Percentiles rank a stretch among this genome's conserved stretches.
Conservation (phyloP, 2,329 filamentous ascomycete genomes). For the Verticillium albo-atrum region DNA sequence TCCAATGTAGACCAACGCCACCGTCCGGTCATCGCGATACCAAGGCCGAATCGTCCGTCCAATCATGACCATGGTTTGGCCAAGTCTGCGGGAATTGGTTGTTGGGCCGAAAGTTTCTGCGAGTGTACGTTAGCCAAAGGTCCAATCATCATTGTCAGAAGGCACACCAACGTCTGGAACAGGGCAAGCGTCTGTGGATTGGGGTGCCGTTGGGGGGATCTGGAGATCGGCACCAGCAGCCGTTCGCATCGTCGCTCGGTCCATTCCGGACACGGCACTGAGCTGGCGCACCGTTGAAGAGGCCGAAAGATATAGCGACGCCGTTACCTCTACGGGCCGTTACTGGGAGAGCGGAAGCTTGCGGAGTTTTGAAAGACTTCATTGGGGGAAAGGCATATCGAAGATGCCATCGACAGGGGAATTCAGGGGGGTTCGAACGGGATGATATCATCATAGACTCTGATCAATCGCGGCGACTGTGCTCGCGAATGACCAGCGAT, state of each 20-base stretch:
- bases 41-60: background rate
- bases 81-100: background rate
- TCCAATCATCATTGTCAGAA: background rate
- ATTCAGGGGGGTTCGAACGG: background rate
- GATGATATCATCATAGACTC: background rate
- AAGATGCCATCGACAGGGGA: background rate
- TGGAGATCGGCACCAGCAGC: background rate
- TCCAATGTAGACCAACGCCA: background rate
- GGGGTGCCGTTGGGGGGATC: background rate
- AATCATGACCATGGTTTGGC: background rate
- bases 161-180: background rate
- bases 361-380: background rate
- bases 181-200: background rate
- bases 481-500: background rate
- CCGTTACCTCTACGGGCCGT: background rate
- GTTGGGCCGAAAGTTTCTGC: background rate
- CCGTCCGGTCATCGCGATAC: background rate
- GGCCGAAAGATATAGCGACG: background rate
- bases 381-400: background rate
- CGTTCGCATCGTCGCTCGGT: background rate
- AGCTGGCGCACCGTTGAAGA: background rate
- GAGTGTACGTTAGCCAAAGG: background rate
- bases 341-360: background rate
- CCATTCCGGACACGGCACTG: background rate
- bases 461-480: background rate